Conservation (phyloP, 2,329 filamentous ascomycete species). For the Nannizziopsis arthrosporioides region DNA sequence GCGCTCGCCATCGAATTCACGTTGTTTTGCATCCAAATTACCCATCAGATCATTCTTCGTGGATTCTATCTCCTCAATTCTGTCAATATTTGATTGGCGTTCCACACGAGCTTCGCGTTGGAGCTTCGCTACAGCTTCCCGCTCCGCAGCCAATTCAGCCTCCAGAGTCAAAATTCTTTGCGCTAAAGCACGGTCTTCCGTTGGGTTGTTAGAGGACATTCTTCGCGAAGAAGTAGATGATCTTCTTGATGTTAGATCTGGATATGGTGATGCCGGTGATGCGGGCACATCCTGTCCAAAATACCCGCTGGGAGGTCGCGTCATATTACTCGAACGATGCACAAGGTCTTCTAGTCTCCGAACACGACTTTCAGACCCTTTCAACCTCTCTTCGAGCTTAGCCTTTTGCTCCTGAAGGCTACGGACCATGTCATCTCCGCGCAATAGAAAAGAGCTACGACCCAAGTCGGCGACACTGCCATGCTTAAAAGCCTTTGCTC, state of each 20-base stretch:
- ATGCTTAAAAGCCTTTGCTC: slow-evolving; percentile 89
- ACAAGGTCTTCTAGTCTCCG: slow-evolving; percentile 83
- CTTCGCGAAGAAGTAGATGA: slow-evolving; percentile 51
- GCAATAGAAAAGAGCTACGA: slow-evolving; percentile 71
- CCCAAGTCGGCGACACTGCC: slow-evolving; percentile 89
- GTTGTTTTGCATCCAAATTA: slow-evolving; percentile 86
- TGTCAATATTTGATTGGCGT: slow-evolving; percentile 50
- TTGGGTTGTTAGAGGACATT: slow-evolving; percentile 48
- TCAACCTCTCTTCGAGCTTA: slow-evolving; percentile 60
- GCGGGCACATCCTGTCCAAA: slow-evolving; percentile 34
- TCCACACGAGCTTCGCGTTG: slow-evolving; percentile 57
- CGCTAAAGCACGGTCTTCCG: slow-evolving; percentile 49
- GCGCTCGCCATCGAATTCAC: slow-evolving; percentile 75
- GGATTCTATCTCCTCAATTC: slow-evolving; percentile 72
- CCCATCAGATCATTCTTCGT: slow-evolving; percentile 89
- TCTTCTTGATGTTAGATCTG: slow-evolving; percentile 40
- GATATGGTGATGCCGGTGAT: slow-evolving; percentile 32
- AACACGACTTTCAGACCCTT: slow-evolving; percentile 78
- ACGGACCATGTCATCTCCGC: slow-evolving; percentile 70
- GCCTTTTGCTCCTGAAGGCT: slow-evolving; percentile 73
- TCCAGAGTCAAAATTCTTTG: slow-evolving; percentile 59
- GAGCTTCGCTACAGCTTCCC: slow-evolving; percentile 52
- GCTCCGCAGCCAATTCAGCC: slow-evolving; percentile 62
- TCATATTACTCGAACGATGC: slow-evolving; percentile 61
- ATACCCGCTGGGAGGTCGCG: slow-evolving; percentile 42